Percentiles rank a stretch among this genome's conserved stretches.
These are phyloP conservation scores for Taphrina flavorubra DNA, from an alignment of 1,139 yeast genomes.

Conservation along the genomic window DNA sequence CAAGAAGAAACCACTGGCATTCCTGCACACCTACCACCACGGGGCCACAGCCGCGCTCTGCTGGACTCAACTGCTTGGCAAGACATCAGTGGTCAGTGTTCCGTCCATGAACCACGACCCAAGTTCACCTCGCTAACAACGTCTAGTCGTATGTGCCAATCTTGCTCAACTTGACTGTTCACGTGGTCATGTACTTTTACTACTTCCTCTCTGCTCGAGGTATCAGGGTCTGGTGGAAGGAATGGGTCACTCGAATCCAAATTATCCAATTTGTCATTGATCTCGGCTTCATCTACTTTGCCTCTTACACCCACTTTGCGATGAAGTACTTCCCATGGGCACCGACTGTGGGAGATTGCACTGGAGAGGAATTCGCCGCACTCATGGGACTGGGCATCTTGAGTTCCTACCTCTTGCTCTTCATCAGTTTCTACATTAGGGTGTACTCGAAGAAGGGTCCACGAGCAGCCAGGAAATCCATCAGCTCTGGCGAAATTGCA, in stretches of 20 bases:
- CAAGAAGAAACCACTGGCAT: constrained; percentile 74
- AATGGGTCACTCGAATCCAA: constrained; percentile 97
- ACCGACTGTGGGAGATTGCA: constrained; percentile 86
- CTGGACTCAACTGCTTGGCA: constrained; percentile 89
- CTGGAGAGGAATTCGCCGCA: constrained; percentile 93
- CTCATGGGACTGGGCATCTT: constrained; percentile 85
- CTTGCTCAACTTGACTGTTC: constrained; percentile 84
- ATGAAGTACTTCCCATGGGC: constrained; percentile 58
- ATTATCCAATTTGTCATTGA: constrained; percentile 92
- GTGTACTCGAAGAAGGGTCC: constrained; percentile 64
- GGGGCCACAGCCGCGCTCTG: constrained; percentile 97
- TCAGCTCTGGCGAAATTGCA: constrained; percentile 30
- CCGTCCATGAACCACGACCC: not conserved
- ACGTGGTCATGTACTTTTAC: constrained; percentile 98
- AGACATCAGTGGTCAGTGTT: constrained; percentile 64
- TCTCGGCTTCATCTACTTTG: constrained; percentile 86
- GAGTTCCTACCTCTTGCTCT: constrained; percentile 85
- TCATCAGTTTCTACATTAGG: constrained; percentile 89
- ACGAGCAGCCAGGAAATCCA: constrained; percentile 42
- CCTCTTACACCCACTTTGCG: constrained; percentile 64
- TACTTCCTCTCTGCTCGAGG: constrained; percentile 93
- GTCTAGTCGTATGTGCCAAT: constrained; percentile 86
- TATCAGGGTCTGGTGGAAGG: constrained; percentile 98
- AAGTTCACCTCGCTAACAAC: not conserved
- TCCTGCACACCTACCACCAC: constrained; percentile 92